These are phyloP conservation scores for Colletotrichum acutatum DNA, from an alignment of 2,329 filamentous ascomycete species.

Conservation along the genomic window DNA sequence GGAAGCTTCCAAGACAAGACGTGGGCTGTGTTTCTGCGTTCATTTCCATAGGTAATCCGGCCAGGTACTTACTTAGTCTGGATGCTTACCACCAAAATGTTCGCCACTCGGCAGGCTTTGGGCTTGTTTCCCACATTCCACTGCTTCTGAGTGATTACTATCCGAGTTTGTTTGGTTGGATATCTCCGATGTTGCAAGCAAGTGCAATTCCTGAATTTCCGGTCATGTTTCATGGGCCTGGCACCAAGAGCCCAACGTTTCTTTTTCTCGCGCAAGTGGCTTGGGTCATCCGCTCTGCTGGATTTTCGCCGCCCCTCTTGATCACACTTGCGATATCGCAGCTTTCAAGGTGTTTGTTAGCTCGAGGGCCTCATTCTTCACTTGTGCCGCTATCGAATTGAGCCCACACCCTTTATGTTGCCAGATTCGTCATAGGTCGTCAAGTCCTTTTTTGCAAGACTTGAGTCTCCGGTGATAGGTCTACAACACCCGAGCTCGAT, in stretches of 20 bases:
- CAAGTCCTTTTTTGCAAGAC: not conserved
- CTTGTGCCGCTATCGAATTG: not conserved
- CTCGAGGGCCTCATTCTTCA: not conserved
- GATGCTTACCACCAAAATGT: not conserved
- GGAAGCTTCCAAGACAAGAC: not conserved
- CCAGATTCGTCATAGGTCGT: not conserved
- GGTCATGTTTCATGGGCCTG: not conserved
- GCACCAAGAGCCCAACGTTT: not conserved
- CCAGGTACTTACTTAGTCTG: too few relatives aligned
- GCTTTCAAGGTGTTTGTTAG: not conserved
- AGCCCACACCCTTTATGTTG: not conserved
- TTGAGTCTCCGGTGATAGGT: not conserved
- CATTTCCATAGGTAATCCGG: not conserved
- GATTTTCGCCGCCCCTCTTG: conserved; percentile 1
- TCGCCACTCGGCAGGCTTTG: not conserved
- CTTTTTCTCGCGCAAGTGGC: conserved; percentile 21
- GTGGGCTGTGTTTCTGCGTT: not conserved
- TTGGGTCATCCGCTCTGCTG: conserved; percentile 19
- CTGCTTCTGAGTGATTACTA: not conserved
- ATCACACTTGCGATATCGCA: not conserved
- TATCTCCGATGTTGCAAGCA: not conserved
- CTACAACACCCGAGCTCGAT: not conserved
- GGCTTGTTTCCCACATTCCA: not conserved
- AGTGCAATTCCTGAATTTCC: not conserved
- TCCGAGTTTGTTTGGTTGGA: not conserved